Percentiles rank a stretch among this genome's conserved stretches.
Evolutionary conservation across 768 basidiomycete species (phyloP).

Genomic region (Tulasnella sp.): DNA sequence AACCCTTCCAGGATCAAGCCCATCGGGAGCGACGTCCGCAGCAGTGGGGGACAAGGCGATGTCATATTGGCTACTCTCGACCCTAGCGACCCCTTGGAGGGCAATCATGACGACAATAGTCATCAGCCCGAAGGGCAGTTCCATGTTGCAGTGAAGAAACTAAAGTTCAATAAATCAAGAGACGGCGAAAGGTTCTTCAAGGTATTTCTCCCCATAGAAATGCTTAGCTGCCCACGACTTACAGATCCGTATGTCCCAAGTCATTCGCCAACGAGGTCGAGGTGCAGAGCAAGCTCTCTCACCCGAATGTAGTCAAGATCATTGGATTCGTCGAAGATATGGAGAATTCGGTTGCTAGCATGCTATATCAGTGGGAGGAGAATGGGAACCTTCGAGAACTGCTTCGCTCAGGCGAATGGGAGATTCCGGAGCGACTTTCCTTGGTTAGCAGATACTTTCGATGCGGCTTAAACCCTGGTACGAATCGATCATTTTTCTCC

Average conservation of each 20-base stretch:
- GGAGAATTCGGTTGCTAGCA: not conserved
- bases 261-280: not conserved
- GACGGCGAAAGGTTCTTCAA: not conserved
- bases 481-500: not conserved
- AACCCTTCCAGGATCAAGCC: not conserved
- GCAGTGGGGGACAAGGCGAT: not conserved
- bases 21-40: not conserved
- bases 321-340: not conserved
- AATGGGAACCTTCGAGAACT: not conserved
- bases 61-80: not conserved
- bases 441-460: not conserved
- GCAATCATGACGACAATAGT: not conserved
- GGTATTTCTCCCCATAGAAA: not conserved
- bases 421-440: not conserved
- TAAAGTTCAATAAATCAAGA: not conserved
- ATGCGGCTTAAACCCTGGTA: not conserved
- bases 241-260: not conserved
- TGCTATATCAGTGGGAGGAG: not conserved
- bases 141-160: not conserved
- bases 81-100: no score
- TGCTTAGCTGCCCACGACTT: not conserved
- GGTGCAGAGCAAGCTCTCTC: not conserved
- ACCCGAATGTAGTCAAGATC: not conserved
- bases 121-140: not conserved
- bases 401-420: not conserved